A percentile compares a stretch with the other conserved stretches of the same genome.
These are phyloP conservation scores for Sanghuangporus sanghuang DNA, from an alignment of 1,284 basidiomycete species.

Conservation along the genomic window DNA sequence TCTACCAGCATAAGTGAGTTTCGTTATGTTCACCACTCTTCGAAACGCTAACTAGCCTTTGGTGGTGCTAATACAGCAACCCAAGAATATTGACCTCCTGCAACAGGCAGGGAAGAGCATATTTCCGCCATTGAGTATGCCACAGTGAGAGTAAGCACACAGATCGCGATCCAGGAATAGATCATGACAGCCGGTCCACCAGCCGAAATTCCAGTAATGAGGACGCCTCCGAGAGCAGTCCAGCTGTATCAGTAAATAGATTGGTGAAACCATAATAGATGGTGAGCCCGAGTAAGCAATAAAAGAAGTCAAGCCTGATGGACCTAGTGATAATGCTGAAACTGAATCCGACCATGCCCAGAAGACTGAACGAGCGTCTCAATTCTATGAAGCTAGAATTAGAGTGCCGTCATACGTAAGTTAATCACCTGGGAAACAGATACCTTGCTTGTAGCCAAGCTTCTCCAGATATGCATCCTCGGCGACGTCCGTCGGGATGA, in stretches of 20 bases:
- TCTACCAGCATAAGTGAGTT: neutral
- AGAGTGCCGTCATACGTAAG: too few relatives aligned
- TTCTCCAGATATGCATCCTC: conserved; percentile 16
- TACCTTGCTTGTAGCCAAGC: conserved; percentile 16
- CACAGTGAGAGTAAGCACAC: conserved; percentile 9
- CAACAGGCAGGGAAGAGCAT: conserved; percentile 13
- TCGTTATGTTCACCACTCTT: neutral
- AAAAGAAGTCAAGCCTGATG: neutral
- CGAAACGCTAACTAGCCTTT: neutral
- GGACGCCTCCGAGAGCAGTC: conserved; percentile 17
- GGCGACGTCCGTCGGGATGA: conserved; percentile 3
- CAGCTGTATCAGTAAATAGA: conserved; percentile 3
- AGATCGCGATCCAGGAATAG: conserved; percentile 16
- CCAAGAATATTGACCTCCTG: conserved; percentile 17
- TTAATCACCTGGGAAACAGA: neutral
- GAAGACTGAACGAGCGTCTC: conserved; percentile 14
- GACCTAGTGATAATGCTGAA: conserved; percentile 18
- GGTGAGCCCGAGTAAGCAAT: neutral
- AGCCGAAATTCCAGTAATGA: conserved; percentile 17
- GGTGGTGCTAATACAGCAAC: conserved; percentile 15
- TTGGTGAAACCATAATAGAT: too few relatives aligned
- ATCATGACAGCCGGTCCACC: conserved; percentile 19
- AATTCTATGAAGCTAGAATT: conserved; percentile 5
- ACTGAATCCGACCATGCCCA: conserved; percentile 18
- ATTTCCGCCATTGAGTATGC: conserved; percentile 18